phyloP scores from a whole-genome alignment of 2,329 filamentous ascomycete genomes.

The Neonectria hederae region DNA sequence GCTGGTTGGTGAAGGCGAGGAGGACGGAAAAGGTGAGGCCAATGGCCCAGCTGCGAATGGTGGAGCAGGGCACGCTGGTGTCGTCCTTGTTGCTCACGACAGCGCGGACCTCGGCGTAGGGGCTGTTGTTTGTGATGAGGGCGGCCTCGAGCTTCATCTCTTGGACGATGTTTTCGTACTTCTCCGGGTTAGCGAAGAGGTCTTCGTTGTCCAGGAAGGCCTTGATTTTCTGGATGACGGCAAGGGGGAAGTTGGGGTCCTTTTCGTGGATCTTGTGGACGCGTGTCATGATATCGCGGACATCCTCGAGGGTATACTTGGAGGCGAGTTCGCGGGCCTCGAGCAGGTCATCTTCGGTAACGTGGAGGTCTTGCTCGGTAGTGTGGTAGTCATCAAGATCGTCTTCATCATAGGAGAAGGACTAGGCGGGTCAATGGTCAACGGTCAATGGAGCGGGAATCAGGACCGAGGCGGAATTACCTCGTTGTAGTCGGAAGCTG shows the following conservation, averaged over 20 bases:
- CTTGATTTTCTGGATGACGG: constrained; percentile 52
- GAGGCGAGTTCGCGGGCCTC: constrained; percentile 57
- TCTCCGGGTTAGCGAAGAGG: constrained; percentile 55
- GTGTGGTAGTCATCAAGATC: constrained; percentile 45
- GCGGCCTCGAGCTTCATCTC: constrained; percentile 66
- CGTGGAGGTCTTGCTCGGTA: constrained; percentile 54
- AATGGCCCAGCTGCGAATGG: constrained; percentile 64
- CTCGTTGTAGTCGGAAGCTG: constrained; percentile 41
- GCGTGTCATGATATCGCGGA: constrained; percentile 53
- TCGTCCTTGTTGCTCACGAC: constrained; percentile 67
- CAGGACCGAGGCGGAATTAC: constrained; percentile 23
- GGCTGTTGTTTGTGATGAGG: constrained; percentile 64
- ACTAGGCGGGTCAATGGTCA: constrained; percentile 31
- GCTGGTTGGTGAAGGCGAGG: constrained; percentile 63
- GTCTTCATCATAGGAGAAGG: constrained; percentile 53
- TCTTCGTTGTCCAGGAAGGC: constrained; percentile 56
- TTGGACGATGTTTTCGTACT: constrained; percentile 58
- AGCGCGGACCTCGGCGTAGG: constrained; percentile 66
- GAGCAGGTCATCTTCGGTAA: constrained; percentile 57
- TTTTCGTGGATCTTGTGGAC: constrained; percentile 54
- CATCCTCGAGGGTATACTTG: constrained; percentile 54
- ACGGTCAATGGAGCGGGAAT: constrained; percentile 2
- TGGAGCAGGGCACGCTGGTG: constrained; percentile 59
- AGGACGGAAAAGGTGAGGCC: constrained; percentile 61
- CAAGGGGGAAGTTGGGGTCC: constrained; percentile 55